phyloP scores from a whole-genome alignment of 495 filamentous ascomycete species.

The Penicillium bovifimosum region DNA sequence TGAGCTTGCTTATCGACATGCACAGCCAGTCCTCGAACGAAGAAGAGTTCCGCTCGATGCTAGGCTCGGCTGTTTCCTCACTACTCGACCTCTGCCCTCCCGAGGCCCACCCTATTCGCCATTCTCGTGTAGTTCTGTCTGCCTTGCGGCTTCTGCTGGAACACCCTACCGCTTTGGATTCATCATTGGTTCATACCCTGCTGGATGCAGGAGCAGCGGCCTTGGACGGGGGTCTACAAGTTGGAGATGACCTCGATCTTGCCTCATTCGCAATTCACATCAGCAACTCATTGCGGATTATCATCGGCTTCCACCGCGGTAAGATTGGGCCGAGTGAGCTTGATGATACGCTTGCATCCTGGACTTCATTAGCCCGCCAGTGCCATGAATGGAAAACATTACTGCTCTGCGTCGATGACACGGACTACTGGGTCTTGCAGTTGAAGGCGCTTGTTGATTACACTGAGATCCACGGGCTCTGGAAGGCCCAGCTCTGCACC shows the following conservation, averaged over 20 bases:
- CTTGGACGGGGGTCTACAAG: constrained; percentile 21
- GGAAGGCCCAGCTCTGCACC: constrained; percentile 44
- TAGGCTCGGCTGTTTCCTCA: constrained; percentile 27
- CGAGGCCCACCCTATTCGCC: constrained; percentile 39
- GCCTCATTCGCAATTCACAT: constrained; percentile 51
- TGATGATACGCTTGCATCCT: constrained; percentile 36
- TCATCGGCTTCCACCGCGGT: constrained; percentile 49
- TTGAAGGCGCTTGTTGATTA: constrained; percentile 70
- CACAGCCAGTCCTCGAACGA: constrained; percentile 23
- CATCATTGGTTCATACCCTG: constrained; percentile 24
- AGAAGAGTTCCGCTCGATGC: constrained; percentile 28
- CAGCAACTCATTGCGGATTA: constrained; percentile 47
- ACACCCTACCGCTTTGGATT: constrained; percentile 28
- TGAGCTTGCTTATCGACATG: constrained; percentile 36
- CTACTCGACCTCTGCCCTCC: constrained; percentile 39
- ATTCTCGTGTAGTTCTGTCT: constrained; percentile 39
- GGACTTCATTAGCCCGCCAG: constrained; percentile 30
- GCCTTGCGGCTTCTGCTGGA: constrained; percentile 39
- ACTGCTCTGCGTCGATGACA: constrained; percentile 54
- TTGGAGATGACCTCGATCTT: constrained; percentile 52
- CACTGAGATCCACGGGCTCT: constrained; percentile 66
- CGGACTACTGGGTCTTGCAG: constrained; percentile 53
- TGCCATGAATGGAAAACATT: constrained; percentile 48
- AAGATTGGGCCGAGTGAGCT: constrained; percentile 45
- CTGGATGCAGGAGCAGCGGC: constrained; percentile 33